Evolutionary conservation across 2,329 filamentous ascomycete species (phyloP).

Genomic region (Colletotrichum salicis): DNA sequence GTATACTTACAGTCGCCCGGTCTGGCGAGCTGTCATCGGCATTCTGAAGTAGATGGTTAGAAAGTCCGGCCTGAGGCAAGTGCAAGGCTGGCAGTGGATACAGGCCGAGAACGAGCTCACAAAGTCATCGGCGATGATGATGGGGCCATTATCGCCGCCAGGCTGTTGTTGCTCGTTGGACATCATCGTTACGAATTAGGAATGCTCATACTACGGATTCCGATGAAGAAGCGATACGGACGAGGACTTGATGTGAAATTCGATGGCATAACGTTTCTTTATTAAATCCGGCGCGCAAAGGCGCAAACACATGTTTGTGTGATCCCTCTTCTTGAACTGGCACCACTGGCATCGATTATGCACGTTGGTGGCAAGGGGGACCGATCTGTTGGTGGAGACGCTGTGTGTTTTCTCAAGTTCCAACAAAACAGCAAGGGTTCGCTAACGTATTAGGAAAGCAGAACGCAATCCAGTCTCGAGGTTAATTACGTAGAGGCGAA

Average conservation of each 20-base stretch:
- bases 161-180: not conserved
- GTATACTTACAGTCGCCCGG: not conserved
- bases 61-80: not conserved
- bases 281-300: no score
- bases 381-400: not conserved
- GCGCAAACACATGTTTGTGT: not conserved
- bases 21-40: not conserved
- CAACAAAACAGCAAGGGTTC: not conserved
- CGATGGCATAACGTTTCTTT: no score
- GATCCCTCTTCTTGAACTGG: not conserved
- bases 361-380: not conserved
- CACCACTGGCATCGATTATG: not conserved
- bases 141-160: not conserved
- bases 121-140: not conserved
- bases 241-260: no score
- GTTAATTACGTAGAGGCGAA: no score
- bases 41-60: not conserved
- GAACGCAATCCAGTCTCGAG: no score
- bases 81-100: no score
- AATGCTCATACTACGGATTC: no score
- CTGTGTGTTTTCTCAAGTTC: not conserved
- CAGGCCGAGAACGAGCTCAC: not conserved
- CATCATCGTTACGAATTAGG: not conserved
- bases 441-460: no score
- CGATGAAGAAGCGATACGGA: no score